A percentile compares a stretch with the other conserved stretches of the same genome.
Conservation (phyloP, 139 green algal genomes). For the Asterochloris erici region DNA sequence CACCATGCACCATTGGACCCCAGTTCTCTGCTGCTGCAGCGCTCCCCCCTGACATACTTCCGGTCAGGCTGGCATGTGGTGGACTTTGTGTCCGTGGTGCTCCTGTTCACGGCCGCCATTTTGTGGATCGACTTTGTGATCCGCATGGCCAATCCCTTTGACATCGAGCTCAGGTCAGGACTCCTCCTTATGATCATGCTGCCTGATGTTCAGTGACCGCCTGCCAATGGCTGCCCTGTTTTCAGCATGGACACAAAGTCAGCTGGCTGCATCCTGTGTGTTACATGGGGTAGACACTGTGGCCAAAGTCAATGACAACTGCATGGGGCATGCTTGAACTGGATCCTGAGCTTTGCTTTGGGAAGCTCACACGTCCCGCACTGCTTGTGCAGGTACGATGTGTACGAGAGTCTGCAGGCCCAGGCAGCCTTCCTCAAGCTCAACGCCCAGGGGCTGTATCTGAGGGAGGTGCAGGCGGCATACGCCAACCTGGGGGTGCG, state of each 20-base stretch:
- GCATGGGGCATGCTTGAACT: too few species aligned
- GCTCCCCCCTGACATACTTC: conserved; percentile 43
- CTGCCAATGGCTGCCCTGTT: too few species aligned
- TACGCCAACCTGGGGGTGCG: conserved; percentile 33
- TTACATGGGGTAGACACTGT: too few species aligned
- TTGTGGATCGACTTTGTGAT: conserved; percentile 70
- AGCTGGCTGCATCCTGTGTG: too few species aligned
- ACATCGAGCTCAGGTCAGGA: conserved; percentile 44
- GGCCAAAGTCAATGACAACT: too few species aligned
- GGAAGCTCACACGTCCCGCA: background rate
- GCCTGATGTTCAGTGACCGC: too few species aligned
- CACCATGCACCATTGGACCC: too few species aligned
- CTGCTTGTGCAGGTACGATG: conserved; percentile 36
- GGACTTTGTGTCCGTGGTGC: conserved; percentile 60
- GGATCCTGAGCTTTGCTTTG: background rate
- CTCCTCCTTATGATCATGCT: too few species aligned
- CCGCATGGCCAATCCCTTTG: conserved; percentile 45
- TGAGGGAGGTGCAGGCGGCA: conserved; percentile 26
- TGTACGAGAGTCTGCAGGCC: conserved; percentile 54
- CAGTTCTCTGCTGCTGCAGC: conserved; percentile 6
- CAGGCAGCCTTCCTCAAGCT: conserved; percentile 64
- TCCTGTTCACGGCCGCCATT: conserved; percentile 54
- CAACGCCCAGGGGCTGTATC: conserved; percentile 22
- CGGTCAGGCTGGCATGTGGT: conserved; percentile 63
- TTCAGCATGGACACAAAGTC: too few species aligned